A percentile compares a stretch with the other conserved stretches of the same genome.
Evolutionary conservation across 2,329 filamentous ascomycete species (phyloP).

Genomic region (Pseudogymnoascus sp.): DNA sequence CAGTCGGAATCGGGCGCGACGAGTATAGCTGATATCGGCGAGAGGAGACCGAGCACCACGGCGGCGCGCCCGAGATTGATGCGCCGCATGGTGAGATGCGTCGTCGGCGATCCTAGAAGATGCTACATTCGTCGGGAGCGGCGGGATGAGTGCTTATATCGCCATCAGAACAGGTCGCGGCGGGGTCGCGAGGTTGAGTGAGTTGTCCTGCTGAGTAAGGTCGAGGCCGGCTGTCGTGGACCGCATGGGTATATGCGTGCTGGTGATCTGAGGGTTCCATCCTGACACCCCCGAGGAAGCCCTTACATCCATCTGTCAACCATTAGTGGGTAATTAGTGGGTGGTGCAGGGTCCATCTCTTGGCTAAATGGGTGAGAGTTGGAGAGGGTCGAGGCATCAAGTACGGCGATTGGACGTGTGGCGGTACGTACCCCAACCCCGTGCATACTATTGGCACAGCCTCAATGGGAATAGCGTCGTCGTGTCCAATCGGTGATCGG

Average conservation of each 20-base stretch:
- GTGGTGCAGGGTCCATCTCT: not conserved
- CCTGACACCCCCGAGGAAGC: not conserved
- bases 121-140: constrained; percentile 2
- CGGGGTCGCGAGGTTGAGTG: not conserved
- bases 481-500: not conserved
- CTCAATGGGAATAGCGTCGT: not conserved
- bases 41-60: not conserved
- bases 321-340: not conserved
- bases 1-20: constrained; percentile 21
- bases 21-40: not conserved
- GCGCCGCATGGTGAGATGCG: constrained; percentile 5
- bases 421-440: not conserved
- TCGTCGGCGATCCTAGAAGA: constrained; percentile 6
- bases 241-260: not conserved
- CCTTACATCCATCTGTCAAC: not conserved
- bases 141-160: not conserved
- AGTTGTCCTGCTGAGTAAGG: not conserved
- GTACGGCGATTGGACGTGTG: not conserved
- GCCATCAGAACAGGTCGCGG: not conserved
- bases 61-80: constrained; percentile 8
- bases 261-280: not conserved
- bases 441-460: not conserved
- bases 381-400: not conserved
- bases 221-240: not conserved
- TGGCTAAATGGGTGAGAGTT: not conserved